Conservation (phyloP, 1,284 basidiomycete genomes). For the Microbotryum silenes-acaulis region DNA sequence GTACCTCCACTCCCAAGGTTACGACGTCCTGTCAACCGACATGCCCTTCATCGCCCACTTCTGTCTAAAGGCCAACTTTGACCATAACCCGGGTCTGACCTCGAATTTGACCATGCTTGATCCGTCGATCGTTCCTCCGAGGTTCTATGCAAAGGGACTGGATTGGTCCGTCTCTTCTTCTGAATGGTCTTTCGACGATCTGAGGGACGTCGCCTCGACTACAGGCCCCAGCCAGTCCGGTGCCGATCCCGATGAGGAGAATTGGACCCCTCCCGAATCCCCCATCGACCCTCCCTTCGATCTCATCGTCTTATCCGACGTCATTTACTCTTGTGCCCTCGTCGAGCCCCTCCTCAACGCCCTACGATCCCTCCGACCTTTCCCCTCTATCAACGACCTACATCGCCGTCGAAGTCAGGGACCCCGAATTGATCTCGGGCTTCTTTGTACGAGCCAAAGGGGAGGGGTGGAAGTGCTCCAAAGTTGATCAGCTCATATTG, state of each 20-base stretch:
- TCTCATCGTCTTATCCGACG: constrained; percentile 75
- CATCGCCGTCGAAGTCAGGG: constrained; percentile 68
- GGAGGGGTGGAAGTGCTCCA: constrained; percentile 52
- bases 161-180: constrained; percentile 45
- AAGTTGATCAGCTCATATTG: constrained; percentile 56
- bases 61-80: constrained; percentile 61
- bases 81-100: constrained; percentile 42
- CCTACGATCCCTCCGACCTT: constrained; percentile 48
- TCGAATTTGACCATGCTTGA: too few species aligned
- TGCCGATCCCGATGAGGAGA: not conserved
- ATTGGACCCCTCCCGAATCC: not conserved
- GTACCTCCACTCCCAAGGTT: constrained; percentile 60
- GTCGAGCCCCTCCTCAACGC: constrained; percentile 62
- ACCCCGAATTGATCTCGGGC: constrained; percentile 56
- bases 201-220: constrained; percentile 50
- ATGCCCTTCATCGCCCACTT: constrained; percentile 57
- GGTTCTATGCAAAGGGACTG: constrained; percentile 36
- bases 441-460: constrained; percentile 51
- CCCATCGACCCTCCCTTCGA: constrained; percentile 51
- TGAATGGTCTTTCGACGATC: constrained; percentile 17
- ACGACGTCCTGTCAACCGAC: constrained; percentile 72
- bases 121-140: too few species aligned
- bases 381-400: constrained; percentile 51
- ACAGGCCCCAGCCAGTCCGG: not conserved
- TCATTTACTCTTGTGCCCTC: constrained; percentile 62